Evolutionary conservation across 768 basidiomycete genomes (phyloP).

Genomic region (Agrocybe chaxingu): DNA sequence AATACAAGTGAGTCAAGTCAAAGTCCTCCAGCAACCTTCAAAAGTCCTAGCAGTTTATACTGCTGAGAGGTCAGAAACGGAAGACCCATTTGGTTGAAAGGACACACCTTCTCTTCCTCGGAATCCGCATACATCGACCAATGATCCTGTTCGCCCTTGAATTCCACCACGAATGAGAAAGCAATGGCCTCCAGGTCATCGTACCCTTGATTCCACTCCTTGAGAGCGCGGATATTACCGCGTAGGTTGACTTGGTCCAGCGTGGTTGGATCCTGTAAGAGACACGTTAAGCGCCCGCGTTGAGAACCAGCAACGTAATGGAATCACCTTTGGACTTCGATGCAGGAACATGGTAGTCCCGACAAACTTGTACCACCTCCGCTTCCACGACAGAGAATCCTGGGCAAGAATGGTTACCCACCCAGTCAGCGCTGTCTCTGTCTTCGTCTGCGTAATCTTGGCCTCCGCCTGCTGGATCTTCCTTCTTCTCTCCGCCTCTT

Average conservation of each 20-base stretch:
- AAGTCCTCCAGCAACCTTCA: slow-evolving; percentile 41
- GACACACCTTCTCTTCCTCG: slow-evolving; percentile 58
- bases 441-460: slow-evolving; percentile 34
- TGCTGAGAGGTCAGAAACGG: slow-evolving; percentile 12
- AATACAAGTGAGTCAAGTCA: slow-evolving; percentile 15
- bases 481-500: slow-evolving; percentile 40
- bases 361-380: slow-evolving; percentile 60
- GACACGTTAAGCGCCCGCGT: neutral
- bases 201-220: slow-evolving; percentile 66
- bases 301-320: neutral
- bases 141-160: slow-evolving; percentile 40
- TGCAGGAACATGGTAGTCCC: slow-evolving; percentile 46
- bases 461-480: slow-evolving; percentile 45
- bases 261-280: slow-evolving; percentile 33
- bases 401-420: slow-evolving; percentile 62
- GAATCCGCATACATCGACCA: slow-evolving; percentile 64
- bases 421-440: slow-evolving; percentile 38
- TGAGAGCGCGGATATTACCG: slow-evolving; percentile 41
- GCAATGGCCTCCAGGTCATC: slow-evolving; percentile 66
- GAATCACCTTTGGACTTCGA: slow-evolving; percentile 46
- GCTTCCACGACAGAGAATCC: slow-evolving; percentile 56
- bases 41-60: slow-evolving; percentile 45
- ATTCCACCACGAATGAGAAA: slow-evolving; percentile 64
- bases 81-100: neutral
- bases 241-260: slow-evolving; percentile 45